Percentiles rank a stretch among this genome's conserved stretches.
phyloP scores from a whole-genome alignment of 177 flowering plant genomes.

The Telopea speciosissima region DNA sequence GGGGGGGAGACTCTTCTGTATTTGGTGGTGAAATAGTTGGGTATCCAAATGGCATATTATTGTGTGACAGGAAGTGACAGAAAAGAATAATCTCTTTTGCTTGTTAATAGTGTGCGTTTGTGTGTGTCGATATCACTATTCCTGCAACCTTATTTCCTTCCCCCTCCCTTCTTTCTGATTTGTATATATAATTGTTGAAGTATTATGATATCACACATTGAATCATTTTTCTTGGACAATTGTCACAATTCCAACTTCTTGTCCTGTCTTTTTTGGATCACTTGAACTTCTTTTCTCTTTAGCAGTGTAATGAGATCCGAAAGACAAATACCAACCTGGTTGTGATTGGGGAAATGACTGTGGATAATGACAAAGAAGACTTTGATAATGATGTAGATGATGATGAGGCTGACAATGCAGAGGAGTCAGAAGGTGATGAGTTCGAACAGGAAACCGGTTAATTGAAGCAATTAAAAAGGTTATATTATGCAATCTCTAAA shows the following conservation, averaged over 20 bases:
- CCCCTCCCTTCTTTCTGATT: background rate
- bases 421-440: conserved; percentile 94
- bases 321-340: conserved; percentile 52
- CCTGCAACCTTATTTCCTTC: background rate
- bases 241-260: background rate
- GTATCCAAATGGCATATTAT: too few relatives aligned
- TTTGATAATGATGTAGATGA: conserved; percentile 88
- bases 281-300: conserved; percentile 1
- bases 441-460: conserved; percentile 90
- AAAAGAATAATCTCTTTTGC: too few relatives aligned
- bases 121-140: too few relatives aligned
- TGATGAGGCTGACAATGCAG: conserved; percentile 90
- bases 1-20: too few relatives aligned
- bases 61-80: too few relatives aligned
- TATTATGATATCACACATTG: background rate
- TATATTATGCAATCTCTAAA: background rate
- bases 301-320: conserved; percentile 76
- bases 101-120: too few relatives aligned
- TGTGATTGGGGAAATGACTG: conserved; percentile 65
- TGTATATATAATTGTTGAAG: background rate
- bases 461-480: conserved; percentile 5
- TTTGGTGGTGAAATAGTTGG: too few relatives aligned
- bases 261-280: background rate
- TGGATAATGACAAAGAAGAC: conserved; percentile 78
- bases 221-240: background rate